Base-by-base conservation (phyloP, 139 green algal species). In the Tetraselmis striata region DNA sequence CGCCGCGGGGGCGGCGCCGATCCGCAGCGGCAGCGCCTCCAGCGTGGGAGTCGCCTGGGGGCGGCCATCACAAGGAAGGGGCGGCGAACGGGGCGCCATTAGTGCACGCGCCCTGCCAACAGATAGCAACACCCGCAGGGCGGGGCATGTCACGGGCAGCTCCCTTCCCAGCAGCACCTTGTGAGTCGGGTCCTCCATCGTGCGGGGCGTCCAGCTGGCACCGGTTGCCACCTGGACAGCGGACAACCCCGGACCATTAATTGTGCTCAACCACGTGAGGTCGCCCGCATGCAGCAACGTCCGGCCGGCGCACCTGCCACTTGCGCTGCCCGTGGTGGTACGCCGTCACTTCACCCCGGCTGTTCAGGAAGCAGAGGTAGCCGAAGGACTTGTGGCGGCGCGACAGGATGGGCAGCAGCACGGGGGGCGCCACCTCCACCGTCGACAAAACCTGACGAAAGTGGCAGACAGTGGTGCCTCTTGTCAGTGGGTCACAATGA, bases 301-400 rank as follows among this genome's bases (percentile, higher is more conserved):
- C n/a, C n/a, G n/a, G n/a, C n/a, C n/a, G n/a, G n/a, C n/a, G n/a
- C n/a, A 92, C 90, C 90, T 93, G 89, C 92, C 92, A 97, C 59
- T 89, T 32, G 30, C 86, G 80, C 23, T 85, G 32, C 0, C 94
- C 94, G 2, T 79, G 59, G 75, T 88, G 84, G 76, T 95, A 92
- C 1, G 91, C 90, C 0, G 90, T 95, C 18, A 98, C 59, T 77
- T 95, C 90, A 1, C 95, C 95, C 31, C 88, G 87, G 84, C 88
- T 95, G 85, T 88, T 96, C 22, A 96, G 79, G 81, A 96, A 95
- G 1, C 26, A 28, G 74, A 77, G 26, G 25, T 77, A 29, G 74
- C 74, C 74, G n/a, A 22, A 18, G 2, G 26, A 28, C 23, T 77
- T 67, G 45, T 67, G 45, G 11, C 45, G 45, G 18, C 84, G 67